Evolutionary conservation across 73 alveolate species (phyloP).

Genomic region (Blepharisma japonicum): DNA sequence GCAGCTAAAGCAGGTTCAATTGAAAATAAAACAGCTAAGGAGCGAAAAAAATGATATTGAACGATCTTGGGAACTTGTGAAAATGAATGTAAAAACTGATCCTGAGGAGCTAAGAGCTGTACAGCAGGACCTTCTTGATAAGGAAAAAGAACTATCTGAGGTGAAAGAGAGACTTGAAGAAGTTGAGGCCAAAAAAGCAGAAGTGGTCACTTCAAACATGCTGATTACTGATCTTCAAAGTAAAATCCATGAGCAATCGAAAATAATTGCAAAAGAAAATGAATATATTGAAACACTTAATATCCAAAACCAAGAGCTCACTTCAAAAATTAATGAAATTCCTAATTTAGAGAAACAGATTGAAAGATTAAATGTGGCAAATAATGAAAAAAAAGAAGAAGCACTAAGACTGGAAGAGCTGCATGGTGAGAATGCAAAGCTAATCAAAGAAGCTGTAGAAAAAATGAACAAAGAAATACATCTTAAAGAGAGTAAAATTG

Average conservation of each 20-base stretch:
- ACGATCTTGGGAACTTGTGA: conserved; percentile 16
- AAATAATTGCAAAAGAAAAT: too few relatives aligned
- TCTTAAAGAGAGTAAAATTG: too few relatives aligned
- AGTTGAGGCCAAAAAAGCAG: not conserved
- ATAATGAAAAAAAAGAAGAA: too few relatives aligned
- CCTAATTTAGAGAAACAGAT: not conserved
- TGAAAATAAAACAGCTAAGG: not conserved
- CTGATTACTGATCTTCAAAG: not conserved
- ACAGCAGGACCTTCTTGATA: not conserved
- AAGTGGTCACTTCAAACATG: not conserved
- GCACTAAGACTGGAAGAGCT: not conserved
- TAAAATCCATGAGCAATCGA: not conserved
- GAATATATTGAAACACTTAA: too few relatives aligned
- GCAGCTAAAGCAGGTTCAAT: not conserved
- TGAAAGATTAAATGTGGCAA: not conserved
- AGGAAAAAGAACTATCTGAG: not conserved
- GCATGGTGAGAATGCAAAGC: not conserved
- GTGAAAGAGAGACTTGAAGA: not conserved
- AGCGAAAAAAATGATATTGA: not conserved
- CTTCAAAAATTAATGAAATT: not conserved
- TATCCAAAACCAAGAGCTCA: not conserved
- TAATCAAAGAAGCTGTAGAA: not conserved
- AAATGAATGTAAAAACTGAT: not conserved
- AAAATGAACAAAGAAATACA: not conserved
- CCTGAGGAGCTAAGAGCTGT: not conserved